These are phyloP conservation scores for Trichoderma reesei DNA, from an alignment of 495 filamentous ascomycete genomes.

Conservation along the genomic window DNA sequence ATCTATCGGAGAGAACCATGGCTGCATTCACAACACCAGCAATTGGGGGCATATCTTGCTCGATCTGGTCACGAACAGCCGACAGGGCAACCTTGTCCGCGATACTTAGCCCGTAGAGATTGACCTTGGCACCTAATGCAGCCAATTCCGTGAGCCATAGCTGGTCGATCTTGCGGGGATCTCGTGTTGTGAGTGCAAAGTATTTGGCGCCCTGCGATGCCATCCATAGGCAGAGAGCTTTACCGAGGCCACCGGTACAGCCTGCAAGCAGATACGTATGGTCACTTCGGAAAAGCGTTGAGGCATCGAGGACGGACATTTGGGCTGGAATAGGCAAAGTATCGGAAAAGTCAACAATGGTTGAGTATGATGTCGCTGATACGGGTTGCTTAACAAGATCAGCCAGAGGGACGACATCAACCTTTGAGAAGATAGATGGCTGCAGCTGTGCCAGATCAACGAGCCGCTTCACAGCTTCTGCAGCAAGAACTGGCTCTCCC, in stretches of 20 bases:
- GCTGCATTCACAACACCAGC: constrained; percentile 35
- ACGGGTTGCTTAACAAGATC: too few relatives aligned
- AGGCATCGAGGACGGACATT: constrained; percentile 8
- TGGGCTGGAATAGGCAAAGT: too few relatives aligned
- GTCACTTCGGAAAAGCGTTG: constrained; percentile 18
- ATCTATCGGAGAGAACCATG: constrained; percentile 36
- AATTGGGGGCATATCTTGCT: constrained; percentile 23
- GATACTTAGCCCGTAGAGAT: constrained; percentile 26
- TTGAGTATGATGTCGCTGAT: too few relatives aligned
- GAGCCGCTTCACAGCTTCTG: too few relatives aligned
- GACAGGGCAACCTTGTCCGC: constrained; percentile 27
- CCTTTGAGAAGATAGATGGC: too few relatives aligned
- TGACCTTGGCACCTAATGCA: constrained; percentile 19
- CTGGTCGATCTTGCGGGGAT: background rate
- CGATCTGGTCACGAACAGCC: constrained; percentile 28
- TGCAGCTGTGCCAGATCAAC: too few relatives aligned
- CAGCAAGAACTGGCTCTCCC: too few relatives aligned
- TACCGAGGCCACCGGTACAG: constrained; percentile 37
- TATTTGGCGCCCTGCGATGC: constrained; percentile 38
- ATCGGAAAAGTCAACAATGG: too few relatives aligned
- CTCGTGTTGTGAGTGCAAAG: background rate
- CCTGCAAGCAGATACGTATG: constrained; percentile 46
- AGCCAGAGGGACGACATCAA: too few relatives aligned
- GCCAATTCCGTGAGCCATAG: background rate
- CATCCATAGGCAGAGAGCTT: constrained; percentile 46